These are phyloP conservation scores for Leavenworthia alabamica DNA, from an alignment of 345 rosid species.

Conservation along the genomic window DNA sequence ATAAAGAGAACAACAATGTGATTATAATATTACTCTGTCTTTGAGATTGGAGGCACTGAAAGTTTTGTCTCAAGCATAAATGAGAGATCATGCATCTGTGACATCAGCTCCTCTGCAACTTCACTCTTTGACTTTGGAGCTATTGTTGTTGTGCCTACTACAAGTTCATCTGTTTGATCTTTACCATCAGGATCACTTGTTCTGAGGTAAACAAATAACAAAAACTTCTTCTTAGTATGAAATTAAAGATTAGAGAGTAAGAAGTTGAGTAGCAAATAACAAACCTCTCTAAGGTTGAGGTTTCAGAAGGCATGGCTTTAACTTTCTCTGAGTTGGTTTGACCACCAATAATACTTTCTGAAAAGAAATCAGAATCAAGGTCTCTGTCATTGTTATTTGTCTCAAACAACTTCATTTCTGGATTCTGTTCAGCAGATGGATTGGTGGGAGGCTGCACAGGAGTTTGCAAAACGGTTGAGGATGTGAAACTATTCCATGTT, in stretches of 20 bases:
- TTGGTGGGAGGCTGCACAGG: conserved; percentile 28
- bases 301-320: conserved; percentile 26
- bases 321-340: conserved; percentile 29
- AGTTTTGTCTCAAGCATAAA: conserved; percentile 72
- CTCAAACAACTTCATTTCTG: conserved; percentile 35
- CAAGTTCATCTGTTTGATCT: conserved; percentile 26
- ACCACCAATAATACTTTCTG: conserved; percentile 24
- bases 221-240: background rate
- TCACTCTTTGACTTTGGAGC: conserved; percentile 29
- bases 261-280: background rate
- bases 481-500: conserved; percentile 57
- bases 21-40: conserved; percentile 15
- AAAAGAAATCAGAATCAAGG: conserved; percentile 39
- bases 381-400: conserved; percentile 19
- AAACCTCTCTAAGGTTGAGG: conserved; percentile 45
- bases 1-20: conserved; percentile 3
- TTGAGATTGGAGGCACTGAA: conserved; percentile 41
- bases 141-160: conserved; percentile 16
- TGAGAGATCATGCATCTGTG: conserved; percentile 87
- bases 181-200: conserved; percentile 19
- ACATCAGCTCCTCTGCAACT: conserved; percentile 45
- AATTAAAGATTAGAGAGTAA: background rate
- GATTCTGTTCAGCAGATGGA: conserved; percentile 30
- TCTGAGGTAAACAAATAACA: conserved; percentile 29
- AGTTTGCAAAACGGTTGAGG: conserved; percentile 34